phyloP scores from a whole-genome alignment of 441 rosid species.

The Mallotus repandus region DNA sequence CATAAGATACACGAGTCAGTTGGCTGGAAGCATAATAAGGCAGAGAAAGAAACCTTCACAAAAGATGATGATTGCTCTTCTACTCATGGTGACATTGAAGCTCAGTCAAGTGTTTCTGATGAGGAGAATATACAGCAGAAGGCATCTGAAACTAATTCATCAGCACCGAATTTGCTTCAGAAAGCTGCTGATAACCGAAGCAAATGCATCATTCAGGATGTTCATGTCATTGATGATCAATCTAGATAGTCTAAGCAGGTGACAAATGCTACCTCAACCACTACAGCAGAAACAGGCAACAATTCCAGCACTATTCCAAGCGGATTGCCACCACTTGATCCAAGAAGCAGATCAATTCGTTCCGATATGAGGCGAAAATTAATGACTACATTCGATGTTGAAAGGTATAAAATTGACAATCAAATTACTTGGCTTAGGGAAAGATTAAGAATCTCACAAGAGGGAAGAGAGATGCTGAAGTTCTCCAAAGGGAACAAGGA shows the following conservation, averaged over 20 bases:
- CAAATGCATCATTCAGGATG: constrained; percentile 34
- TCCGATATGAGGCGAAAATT: constrained; percentile 56
- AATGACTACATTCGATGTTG: constrained; percentile 71
- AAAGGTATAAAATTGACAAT: constrained; percentile 61
- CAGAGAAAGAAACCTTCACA: constrained; percentile 16
- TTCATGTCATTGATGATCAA: constrained; percentile 47
- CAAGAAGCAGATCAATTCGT: constrained; percentile 26
- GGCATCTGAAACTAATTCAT: constrained; percentile 14
- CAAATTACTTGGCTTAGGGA: constrained; percentile 70
- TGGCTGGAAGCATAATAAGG: constrained; percentile 24
- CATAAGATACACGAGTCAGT: constrained; percentile 24
- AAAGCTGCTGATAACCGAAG: constrained; percentile 15
- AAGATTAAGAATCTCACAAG: constrained; percentile 57
- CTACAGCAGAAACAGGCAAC: constrained; percentile 26
- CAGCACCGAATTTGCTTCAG: neutral
- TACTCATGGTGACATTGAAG: neutral
- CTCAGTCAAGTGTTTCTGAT: neutral
- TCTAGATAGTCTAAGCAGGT: constrained; percentile 6
- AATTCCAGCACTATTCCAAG: constrained; percentile 15
- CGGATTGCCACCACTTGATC: constrained; percentile 34
- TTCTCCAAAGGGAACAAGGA: constrained; percentile 27
- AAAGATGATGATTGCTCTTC: constrained; percentile 1
- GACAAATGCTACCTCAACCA: constrained; percentile 20
- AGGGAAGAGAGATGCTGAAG: constrained; percentile 62
- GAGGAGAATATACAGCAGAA: constrained; percentile 18